Evolutionary conservation across 345 rosid genomes (phyloP), one percentile per base, ranked within the genome.

Genomic region (Erysimum cheiranthoides): DNA sequence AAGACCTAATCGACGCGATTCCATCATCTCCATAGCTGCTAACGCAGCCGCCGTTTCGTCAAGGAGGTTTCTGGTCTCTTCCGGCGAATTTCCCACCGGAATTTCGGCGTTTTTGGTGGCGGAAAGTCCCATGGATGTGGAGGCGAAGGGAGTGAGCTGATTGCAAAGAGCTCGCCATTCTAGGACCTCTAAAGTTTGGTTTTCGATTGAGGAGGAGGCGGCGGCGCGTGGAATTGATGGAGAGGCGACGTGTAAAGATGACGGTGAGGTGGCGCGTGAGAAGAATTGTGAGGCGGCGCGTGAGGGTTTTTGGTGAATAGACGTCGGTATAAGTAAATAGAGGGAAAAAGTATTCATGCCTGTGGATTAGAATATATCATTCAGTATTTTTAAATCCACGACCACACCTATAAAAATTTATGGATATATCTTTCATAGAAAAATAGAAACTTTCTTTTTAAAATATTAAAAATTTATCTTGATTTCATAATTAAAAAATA

Each of bases 91-190:
- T 11, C 97, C 96, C 11, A 91, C 71, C 16, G 90, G 96, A 31
- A 94, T 49, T 7, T 30, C 51, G 30, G 91, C 89, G 40, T 31
- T 73, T 62, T 50, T 82, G 50, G 91, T 70, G 76, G 80, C 81
- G 30, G 81, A 74, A 35, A 78, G 82, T 5, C 85, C 98, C 97
- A 88, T 91, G 38, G 96, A 79, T 40, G 97, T 94, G 11, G 91
- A 88, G 4, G 92, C 83, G 85, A 94, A 94, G 57, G 88, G 73
- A 74, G 89, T 81, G 79, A 94, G 93, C 35, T 83, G 87, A 27
- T 75, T 49, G 90, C 98, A 94, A 70, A 94, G 82, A 8, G 90
- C 73, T 63, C 78, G 74, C 97, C 98, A 94, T 87, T 93, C 96
- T 10, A 91, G 85, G 77, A 78, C 85, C 54, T 83, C 77, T 2